Evolutionary conservation across 179 eudicot species (phyloP).

Genomic region (Silene vulgaris): DNA sequence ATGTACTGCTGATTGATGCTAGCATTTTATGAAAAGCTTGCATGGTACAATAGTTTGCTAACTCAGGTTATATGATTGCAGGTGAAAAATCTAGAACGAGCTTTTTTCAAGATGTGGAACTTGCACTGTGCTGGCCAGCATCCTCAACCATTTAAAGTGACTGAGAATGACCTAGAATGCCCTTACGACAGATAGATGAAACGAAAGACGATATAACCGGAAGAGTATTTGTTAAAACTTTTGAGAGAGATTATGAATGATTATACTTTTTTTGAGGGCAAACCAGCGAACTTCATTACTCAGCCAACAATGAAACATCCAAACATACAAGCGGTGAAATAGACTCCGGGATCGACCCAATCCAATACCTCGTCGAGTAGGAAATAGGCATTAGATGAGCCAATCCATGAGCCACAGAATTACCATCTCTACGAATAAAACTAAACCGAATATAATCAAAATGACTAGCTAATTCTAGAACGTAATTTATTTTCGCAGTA

Average conservation of each 20-base stretch:
- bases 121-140: constrained; percentile 76
- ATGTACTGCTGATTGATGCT: not conserved
- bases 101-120: constrained; percentile 96
- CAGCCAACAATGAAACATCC: too few species aligned
- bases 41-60: not conserved
- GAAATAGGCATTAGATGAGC: too few species aligned
- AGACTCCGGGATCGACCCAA: too few species aligned
- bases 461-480: too few species aligned
- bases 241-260: constrained; percentile 21
- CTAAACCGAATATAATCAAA: too few species aligned
- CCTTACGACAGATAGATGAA: constrained; percentile 54
- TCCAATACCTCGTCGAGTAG: too few species aligned
- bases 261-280: too few species aligned
- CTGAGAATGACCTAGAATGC: constrained; percentile 68
- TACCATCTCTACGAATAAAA: too few species aligned
- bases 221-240: constrained; percentile 30
- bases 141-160: constrained; percentile 80
- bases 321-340: too few species aligned
- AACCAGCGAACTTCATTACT: too few species aligned
- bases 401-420: too few species aligned
- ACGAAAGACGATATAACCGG: constrained; percentile 28
- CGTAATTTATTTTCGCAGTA: too few species aligned
- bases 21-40: not conserved
- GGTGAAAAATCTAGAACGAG: constrained; percentile 89
- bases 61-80: constrained; percentile 28